Percentiles rank a stretch among this genome's conserved stretches.
These are phyloP conservation scores for Cucumis cinereus DNA, from an alignment of 306 rosid genomes.

Conservation along the genomic window DNA sequence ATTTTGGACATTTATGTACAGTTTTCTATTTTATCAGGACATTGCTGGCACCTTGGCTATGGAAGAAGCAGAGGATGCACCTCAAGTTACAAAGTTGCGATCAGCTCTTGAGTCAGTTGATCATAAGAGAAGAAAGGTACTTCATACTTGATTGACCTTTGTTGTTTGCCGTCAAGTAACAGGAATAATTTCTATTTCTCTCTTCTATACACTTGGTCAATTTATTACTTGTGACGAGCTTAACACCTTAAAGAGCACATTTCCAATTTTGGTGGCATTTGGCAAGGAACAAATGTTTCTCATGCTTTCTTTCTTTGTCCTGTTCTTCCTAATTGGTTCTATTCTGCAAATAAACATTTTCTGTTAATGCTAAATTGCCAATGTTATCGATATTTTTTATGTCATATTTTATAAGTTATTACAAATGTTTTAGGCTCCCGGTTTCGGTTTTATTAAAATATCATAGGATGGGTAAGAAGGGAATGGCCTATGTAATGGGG, in stretches of 20 bases:
- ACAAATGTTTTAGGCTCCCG: background rate
- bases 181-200: background rate
- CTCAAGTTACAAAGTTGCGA: slow-evolving; percentile 81
- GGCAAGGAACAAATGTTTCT: background rate
- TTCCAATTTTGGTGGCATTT: background rate
- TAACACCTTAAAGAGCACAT: background rate
- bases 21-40: slow-evolving; percentile 47
- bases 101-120: slow-evolving; percentile 97
- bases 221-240: background rate
- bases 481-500: too few species aligned
- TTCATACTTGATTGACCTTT: slow-evolving; percentile 12
- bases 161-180: slow-evolving; percentile 4
- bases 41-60: slow-evolving; percentile 97
- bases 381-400: background rate
- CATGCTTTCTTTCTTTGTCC: background rate
- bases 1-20: background rate
- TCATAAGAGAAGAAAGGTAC: slow-evolving; percentile 95
- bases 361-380: background rate
- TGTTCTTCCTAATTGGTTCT: background rate
- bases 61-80: slow-evolving; percentile 77
- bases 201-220: background rate
- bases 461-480: too few species aligned
- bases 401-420: too few species aligned
- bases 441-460: too few species aligned
- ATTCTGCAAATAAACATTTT: background rate